phyloP scores from a whole-genome alignment of 441 rosid species.

The Codiaeum variegatum region DNA sequence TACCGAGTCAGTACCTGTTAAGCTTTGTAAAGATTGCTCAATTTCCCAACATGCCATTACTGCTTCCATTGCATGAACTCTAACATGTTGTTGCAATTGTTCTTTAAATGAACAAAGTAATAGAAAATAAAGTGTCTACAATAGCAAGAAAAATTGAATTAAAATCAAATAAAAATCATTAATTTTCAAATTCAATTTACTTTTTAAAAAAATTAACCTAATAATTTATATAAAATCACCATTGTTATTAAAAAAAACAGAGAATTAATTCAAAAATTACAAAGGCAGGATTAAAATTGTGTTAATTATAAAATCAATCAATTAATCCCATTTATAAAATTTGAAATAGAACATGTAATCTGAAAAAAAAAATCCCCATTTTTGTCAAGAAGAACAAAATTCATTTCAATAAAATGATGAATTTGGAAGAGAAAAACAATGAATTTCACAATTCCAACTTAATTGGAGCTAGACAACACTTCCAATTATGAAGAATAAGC shows the following conservation, averaged over 20 bases:
- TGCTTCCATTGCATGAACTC: constrained; percentile 99
- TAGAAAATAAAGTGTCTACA: constrained; percentile 89
- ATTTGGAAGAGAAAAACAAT: too few species aligned
- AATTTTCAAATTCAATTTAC: too few species aligned
- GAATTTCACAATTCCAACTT: background rate
- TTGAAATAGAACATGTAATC: too few species aligned
- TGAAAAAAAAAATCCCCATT: background rate
- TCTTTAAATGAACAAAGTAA: constrained; percentile 96
- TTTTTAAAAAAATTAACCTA: too few species aligned
- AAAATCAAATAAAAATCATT: too few species aligned
- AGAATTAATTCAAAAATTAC: background rate
- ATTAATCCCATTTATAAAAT: background rate
- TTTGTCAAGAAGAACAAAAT: background rate
- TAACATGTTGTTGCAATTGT: constrained; percentile 95
- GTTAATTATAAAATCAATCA: background rate
- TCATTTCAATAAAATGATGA: too few species aligned
- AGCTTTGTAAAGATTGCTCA: constrained; percentile 94
- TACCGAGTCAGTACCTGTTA: constrained; percentile 78
- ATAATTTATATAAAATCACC: background rate
- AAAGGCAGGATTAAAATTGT: background rate
- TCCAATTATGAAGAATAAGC: constrained; percentile 9
- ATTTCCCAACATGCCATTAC: constrained; percentile 99
- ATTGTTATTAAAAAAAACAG: background rate
- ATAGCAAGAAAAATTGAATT: too few species aligned
- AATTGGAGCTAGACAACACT: background rate